These are phyloP conservation scores for Colletotrichum sp. DNA, from an alignment of 2,329 filamentous ascomycete genomes.

Conservation along the genomic window DNA sequence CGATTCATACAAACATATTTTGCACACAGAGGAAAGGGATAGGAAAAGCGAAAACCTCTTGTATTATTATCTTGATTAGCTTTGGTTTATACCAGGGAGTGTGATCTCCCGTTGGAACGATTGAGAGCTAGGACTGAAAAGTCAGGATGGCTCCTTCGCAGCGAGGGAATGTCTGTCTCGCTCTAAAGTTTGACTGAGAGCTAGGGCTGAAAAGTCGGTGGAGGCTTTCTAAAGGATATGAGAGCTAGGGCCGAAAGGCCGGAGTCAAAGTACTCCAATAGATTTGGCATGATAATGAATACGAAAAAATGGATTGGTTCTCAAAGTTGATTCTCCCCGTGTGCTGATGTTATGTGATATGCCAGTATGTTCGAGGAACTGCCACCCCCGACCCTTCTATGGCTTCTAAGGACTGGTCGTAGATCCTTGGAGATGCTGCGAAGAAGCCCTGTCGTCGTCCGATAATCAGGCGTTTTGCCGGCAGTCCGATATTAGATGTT, in stretches of 20 bases:
- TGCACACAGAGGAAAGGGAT: background rate
- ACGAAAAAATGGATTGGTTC: background rate
- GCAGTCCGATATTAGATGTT: background rate
- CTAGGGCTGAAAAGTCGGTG: background rate
- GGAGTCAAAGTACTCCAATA: background rate
- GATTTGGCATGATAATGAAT: conserved; percentile 19
- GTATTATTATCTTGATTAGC: conserved; percentile 14
- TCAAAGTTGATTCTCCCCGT: background rate
- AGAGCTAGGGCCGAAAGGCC: conserved; percentile 1
- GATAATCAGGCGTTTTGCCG: background rate
- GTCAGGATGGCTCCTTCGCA: background rate
- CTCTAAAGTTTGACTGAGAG: background rate
- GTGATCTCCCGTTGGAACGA: background rate
- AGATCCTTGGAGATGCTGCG: background rate
- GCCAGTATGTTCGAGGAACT: background rate
- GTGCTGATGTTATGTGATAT: background rate
- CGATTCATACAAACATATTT: background rate
- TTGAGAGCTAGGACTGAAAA: background rate
- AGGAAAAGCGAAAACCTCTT: conserved; percentile 3
- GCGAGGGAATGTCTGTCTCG: background rate
- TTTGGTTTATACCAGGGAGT: conserved; percentile 7
- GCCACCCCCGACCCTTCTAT: background rate
- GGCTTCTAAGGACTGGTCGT: background rate
- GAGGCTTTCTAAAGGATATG: background rate
- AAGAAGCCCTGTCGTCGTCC: background rate